Conservation (phyloP, 2,329 filamentous ascomycete species). For the Hortaea sp. region DNA sequence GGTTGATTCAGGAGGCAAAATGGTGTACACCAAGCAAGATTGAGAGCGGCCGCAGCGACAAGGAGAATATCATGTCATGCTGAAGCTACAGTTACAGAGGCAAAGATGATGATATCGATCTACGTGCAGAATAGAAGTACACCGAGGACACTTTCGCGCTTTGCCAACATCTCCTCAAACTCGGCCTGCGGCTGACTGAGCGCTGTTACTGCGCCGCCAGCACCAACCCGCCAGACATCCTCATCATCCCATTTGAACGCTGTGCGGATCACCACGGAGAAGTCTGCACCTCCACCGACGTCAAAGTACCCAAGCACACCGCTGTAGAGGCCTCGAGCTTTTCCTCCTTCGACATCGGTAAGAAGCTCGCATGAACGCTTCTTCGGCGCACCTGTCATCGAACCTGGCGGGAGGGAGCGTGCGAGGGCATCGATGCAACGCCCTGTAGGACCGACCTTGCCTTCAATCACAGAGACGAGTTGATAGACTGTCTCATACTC, state of each 20-base stretch:
- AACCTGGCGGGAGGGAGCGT: conserved; percentile 72
- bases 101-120: neutral
- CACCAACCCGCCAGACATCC: conserved; percentile 66
- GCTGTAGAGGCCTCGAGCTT: conserved; percentile 67
- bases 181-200: conserved; percentile 72
- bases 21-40: no score
- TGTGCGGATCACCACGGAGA: conserved; percentile 82
- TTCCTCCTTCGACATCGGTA: conserved; percentile 52
- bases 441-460: conserved; percentile 40
- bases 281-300: conserved; percentile 73
- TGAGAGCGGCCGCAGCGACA: neutral
- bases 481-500: conserved; percentile 87
- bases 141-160: conserved; percentile 25
- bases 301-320: conserved; percentile 88
- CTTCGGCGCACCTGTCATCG: conserved; percentile 95
- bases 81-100: neutral
- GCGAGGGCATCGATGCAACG: conserved; percentile 68
- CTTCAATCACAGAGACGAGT: conserved; percentile 81
- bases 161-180: conserved; percentile 70
- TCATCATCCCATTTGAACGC: conserved; percentile 54
- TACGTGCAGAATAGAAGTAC: conserved; percentile 4
- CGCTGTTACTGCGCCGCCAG: conserved; percentile 81
- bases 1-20: no score
- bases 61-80: neutral
- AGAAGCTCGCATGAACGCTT: conserved; percentile 83